Percentiles rank a stretch among this genome's conserved stretches.
Evolutionary conservation across 108 stramenopile genomes (phyloP).

Genomic region (Discostella stelligeroides): DNA sequence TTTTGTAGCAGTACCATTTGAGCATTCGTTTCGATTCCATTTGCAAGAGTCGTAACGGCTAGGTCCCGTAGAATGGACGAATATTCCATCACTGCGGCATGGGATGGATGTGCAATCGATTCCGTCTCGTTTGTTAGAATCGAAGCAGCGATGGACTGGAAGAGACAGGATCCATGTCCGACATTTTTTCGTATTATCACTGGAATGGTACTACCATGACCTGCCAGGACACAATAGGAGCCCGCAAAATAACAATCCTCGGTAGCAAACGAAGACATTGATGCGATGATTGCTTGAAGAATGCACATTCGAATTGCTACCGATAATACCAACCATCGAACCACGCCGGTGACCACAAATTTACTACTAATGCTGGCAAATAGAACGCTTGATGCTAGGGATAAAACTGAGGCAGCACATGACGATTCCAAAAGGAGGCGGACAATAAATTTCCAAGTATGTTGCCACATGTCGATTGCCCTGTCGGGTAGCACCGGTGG

Average conservation of each 20-base stretch:
- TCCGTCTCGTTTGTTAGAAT: conserved; percentile 9
- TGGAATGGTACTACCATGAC: conserved; percentile 14
- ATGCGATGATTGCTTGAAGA: conserved; percentile 31
- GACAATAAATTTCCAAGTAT: background rate
- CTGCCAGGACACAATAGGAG: conserved; percentile 11
- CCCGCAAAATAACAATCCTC: conserved; percentile 33
- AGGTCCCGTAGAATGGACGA: conserved; percentile 53
- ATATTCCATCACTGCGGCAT: conserved; percentile 12
- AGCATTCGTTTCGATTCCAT: conserved; percentile 11
- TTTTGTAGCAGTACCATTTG: conserved; percentile 63
- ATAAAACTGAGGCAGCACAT: background rate
- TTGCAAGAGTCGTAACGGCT: conserved; percentile 62
- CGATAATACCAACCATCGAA: conserved; percentile 27
- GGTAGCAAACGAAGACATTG: conserved; percentile 2
- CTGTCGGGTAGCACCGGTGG: background rate
- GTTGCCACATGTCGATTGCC: no score
- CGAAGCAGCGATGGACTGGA: conserved; percentile 66
- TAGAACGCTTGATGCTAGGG: background rate
- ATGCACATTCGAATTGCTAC: conserved; percentile 20
- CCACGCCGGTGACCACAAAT: conserved; percentile 20
- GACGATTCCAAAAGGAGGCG: conserved; percentile 7
- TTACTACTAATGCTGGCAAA: background rate
- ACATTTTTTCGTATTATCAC: conserved; percentile 81
- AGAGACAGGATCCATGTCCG: conserved; percentile 90
- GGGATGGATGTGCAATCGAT: background rate